These are phyloP conservation scores for Crataegus laevigata DNA, from an alignment of 306 rosid species.

Conservation along the genomic window DNA sequence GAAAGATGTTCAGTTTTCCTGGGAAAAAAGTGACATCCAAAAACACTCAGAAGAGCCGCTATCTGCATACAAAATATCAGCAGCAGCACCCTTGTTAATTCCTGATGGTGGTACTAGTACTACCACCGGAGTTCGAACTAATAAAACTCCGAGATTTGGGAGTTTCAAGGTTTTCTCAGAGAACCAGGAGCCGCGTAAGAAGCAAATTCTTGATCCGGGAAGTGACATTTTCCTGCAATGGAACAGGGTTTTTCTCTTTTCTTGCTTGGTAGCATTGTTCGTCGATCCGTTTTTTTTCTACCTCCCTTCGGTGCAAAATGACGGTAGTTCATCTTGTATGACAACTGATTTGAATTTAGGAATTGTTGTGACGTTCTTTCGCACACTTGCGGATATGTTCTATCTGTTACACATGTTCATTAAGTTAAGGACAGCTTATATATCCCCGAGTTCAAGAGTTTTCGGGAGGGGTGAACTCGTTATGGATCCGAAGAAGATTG, in stretches of 20 bases:
- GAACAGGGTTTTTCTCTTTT: constrained; percentile 60
- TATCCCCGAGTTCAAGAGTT: constrained; percentile 76
- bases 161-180: constrained; percentile 48
- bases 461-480: constrained; percentile 93
- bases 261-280: constrained; percentile 66
- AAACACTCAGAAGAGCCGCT: constrained; percentile 35
- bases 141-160: constrained; percentile 23
- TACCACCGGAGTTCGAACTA: constrained; percentile 17
- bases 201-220: constrained; percentile 72
- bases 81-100: constrained; percentile 19
- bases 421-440: constrained; percentile 78
- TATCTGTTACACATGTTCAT: constrained; percentile 58
- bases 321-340: constrained; percentile 50
- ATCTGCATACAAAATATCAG: constrained; percentile 29
- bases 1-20: constrained; percentile 23
- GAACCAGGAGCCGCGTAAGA: constrained; percentile 35
- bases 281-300: constrained; percentile 87
- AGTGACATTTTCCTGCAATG: constrained; percentile 67
- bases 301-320: constrained; percentile 50
- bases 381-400: constrained; percentile 70
- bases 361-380: constrained; percentile 61
- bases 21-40: constrained; percentile 37
- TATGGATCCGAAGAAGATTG: constrained; percentile 58
- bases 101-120: constrained; percentile 22
- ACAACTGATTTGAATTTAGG: constrained; percentile 65